These are phyloP conservation scores for Puccinia polysora DNA, from an alignment of 1,284 basidiomycete genomes.

Conservation along the genomic window DNA sequence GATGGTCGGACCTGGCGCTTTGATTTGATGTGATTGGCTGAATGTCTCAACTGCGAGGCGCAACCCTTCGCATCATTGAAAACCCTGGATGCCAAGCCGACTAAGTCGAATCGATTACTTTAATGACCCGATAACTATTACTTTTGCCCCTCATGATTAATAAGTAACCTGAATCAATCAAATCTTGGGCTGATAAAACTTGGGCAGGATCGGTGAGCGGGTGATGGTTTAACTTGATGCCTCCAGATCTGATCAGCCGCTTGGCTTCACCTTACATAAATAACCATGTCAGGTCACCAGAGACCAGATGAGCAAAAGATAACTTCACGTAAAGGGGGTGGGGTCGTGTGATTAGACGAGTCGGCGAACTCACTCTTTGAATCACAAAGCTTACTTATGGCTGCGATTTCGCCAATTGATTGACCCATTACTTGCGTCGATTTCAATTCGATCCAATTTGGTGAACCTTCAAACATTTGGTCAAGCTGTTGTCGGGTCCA, in stretches of 20 bases:
- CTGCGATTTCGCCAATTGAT: slow-evolving; percentile 19
- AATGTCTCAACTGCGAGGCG: no score
- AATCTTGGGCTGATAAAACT: not conserved
- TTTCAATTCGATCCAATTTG: slow-evolving; percentile 17
- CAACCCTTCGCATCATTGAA: no score
- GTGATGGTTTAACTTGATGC: slow-evolving; percentile 29
- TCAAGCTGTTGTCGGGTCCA: not conserved
- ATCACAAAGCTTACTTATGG: slow-evolving; percentile 7
- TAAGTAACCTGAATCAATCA: slow-evolving; percentile 22
- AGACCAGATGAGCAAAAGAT: not conserved
- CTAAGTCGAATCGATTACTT: slow-evolving; percentile 4
- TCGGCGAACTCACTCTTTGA: slow-evolving; percentile 40
- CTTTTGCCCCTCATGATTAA: slow-evolving; percentile 39
- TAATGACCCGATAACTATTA: not conserved
- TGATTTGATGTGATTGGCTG: no score
- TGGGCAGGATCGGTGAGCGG: not conserved
- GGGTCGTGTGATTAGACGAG: not conserved
- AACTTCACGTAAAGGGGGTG: not conserved
- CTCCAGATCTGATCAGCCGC: slow-evolving; percentile 1
- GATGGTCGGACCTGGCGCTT: no score
- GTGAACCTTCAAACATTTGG: slow-evolving; percentile 15
- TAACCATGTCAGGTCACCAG: not conserved
- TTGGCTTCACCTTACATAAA: slow-evolving; percentile 23
- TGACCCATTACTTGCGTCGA: slow-evolving; percentile 6
- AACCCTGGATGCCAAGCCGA: no score